Evolutionary conservation across 306 rosid genomes (phyloP), one percentile per base, ranked within the genome.

Genomic region (Quercus dentata): DNA sequence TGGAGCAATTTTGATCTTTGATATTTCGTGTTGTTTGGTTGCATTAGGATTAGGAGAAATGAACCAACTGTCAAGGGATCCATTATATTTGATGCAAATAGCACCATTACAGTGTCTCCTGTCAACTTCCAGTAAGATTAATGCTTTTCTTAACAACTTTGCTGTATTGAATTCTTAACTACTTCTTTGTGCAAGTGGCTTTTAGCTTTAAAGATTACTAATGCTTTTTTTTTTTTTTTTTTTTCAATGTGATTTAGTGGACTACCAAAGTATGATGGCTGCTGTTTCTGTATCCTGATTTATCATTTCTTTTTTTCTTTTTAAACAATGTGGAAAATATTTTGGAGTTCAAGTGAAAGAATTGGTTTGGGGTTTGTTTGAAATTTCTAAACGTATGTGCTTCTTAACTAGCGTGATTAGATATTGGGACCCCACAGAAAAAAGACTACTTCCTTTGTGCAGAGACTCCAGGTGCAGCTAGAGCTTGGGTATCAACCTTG

Each of bases 401-500:
- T 71, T 51, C 90, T 91, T 92, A 88, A 91, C 91, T 74, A 33
- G 49, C 49, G 55, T 56, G 51, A 74, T 54, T 80, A 96, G 99
- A 93, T 83, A 91, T 96, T 68, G 98, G 99, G 57, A 96, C 97
- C 56, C 99, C 99, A 17, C 99, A 93, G 89, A 96, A 91, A 85
- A 89, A 90, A 82, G 99, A 96, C 85, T 93, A 93, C 84, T 93
- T 96, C 84, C 98, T 96, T 38, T 96, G 99, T 83, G 98, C 99
- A 0, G 98, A 96, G 89, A 96, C 99, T 82, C 92, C 98, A 75
- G 97, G 87, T 81, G 98, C 99, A 57, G 98, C 99, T 62, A 90
- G 92, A 88, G 99, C 99, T 69, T 96, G 99, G 99, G 99, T 93
- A 49, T 84, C 92, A 79, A 93, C 99, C 14, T 87, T 96, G 79